Evolutionary conservation across 208 protist genomes (phyloP), one percentile per base, ranked within the genome.

Genomic region (Acanthamoeba castellanii): DNA sequence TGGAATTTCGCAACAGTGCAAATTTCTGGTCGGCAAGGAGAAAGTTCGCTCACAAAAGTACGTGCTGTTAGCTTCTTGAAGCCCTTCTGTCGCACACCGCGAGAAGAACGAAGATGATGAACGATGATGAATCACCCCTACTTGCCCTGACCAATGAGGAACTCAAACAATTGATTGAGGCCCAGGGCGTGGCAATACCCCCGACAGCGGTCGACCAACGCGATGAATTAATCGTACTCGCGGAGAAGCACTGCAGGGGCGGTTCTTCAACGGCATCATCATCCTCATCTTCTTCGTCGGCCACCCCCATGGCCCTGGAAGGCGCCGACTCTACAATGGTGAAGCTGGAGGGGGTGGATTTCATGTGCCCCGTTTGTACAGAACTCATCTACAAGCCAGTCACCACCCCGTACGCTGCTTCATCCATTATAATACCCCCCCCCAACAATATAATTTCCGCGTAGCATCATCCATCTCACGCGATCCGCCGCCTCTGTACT

Each of bases 381-480:
- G 85, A 92, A 30, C 85, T 92, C 57, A 76, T 92, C 37, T 92
- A 92, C 85, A 70, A 50, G 34, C 85, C 85, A 9, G 85, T 68
- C 50, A 87, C 78, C 50, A 87, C 47, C 27, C 78, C 78, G 78
- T 87, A 76, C 34, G 14, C 30, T n/a, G 27, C 45, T 1, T 34
- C 8, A 13, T 85, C 27, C 70, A 7, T 47, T n/a, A 22, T 11
- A 16, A 8, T 82, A 8, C n/a, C 72, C 5, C 18, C 27, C 25
- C 9, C 30, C 27, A 25, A 42, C 34, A 78, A 47, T n/a, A 16
- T 1, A 2, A 32, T 11, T 50, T 37, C 45, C 20, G n/a, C n/a
- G n/a, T 20, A 27, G 22, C 22, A 27, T 68, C 61, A 27, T 7
- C 61, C 61, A n/a, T 18, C 30, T 27, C 70, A 78, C 70, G 1